Base-by-base conservation (phyloP, 2,329 filamentous ascomycete species). In the Ustilaginoidea virens region DNA sequence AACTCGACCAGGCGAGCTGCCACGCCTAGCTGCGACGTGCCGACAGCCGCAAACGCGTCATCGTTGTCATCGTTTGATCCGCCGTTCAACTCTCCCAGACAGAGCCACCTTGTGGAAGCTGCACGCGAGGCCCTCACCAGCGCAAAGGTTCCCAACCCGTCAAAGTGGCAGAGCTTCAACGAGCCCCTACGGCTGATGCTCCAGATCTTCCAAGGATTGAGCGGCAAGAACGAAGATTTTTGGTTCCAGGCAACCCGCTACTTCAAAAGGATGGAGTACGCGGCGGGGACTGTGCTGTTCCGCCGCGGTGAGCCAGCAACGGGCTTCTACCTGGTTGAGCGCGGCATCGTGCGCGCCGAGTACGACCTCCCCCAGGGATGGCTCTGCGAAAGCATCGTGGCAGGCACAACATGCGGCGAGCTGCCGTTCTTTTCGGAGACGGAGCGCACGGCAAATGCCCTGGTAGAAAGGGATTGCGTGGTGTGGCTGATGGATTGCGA, bases 401-500 rank as follows among this genome's bases (percentile, higher is more conserved):
- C 86, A 0, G 90, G 90, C 11, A 90, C 90, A 2, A 94, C 90
- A 0, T 96, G 87, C 42, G 90, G 90, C 20, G 90, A 98, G 56
- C 55, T 98, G 30, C 90, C 90, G 0, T 98, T 98, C 58, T 98
- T 98, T 56, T 83, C 78, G 3, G 81, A 92, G 45, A 96, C 87
- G 2, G 64, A 71, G 29, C 69, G 90, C 12, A 96, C 86, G 4
- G 85, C 85, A 2, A 93, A 80, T 0, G 85, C 92, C 8, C 64
- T 75, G 24, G 82, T 82, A 2, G 86, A 96, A 48, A 68, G 75
- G 30, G 76, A 87, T 40, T 80, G 77, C 36, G 72, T 90, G 1
- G 72, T 78, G 5, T 98, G 90, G 90, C 55, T 78, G 36, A 67
- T 98, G 57, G 76, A 78, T 33, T 57, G 60, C 9, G 68, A 74